Percentiles rank a stretch among this genome's conserved stretches.
Evolutionary conservation across 2,329 filamentous ascomycete genomes (phyloP).

Genomic region (Purpureocillium lavendulum): DNA sequence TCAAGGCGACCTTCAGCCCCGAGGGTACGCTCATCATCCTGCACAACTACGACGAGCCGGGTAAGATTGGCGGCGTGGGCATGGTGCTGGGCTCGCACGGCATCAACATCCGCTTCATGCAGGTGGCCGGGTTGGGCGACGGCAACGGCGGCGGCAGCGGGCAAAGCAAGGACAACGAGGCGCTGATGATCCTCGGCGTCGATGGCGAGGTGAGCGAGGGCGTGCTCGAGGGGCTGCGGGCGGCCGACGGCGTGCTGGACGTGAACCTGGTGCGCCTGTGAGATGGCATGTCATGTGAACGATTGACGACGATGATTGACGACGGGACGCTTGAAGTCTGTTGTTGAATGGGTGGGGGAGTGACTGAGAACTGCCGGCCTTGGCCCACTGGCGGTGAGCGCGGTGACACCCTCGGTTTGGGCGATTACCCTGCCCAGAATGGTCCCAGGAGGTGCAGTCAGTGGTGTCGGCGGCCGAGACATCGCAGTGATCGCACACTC

Average conservation of each 20-base stretch:
- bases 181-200: constrained; percentile 74
- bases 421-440: no score
- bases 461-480: no score
- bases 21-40: constrained; percentile 69
- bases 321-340: no score
- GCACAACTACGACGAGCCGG: constrained; percentile 73
- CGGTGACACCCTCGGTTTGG: no score
- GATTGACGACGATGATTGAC: not conserved
- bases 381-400: no score
- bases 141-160: constrained; percentile 12
- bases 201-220: constrained; percentile 54
- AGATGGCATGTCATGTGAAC: not conserved
- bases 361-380: no score
- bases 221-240: constrained; percentile 38
- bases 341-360: no score
- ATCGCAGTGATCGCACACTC: no score
- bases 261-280: constrained; percentile 43
- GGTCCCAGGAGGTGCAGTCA: no score
- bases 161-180: constrained; percentile 50
- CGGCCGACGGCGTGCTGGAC: constrained; percentile 44
- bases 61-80: constrained; percentile 76
- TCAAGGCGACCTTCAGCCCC: constrained; percentile 65
- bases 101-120: constrained; percentile 78
- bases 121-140: constrained; percentile 48
- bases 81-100: constrained; percentile 58